Conservation (phyloP, 2,329 filamentous ascomycete genomes). For the Neocucurbitaria cava region DNA sequence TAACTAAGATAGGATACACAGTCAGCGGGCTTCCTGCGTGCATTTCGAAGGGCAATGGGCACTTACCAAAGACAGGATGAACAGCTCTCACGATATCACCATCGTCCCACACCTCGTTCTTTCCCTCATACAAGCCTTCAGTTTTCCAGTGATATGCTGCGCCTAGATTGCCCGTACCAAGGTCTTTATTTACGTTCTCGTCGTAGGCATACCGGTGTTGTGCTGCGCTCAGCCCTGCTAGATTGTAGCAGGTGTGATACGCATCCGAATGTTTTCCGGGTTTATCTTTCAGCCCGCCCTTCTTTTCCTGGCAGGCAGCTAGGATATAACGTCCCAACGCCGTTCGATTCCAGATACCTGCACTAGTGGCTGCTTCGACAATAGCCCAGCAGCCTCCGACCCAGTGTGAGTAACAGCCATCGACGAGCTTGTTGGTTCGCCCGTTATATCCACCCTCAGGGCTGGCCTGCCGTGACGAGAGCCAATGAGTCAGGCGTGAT, state of each 20-base stretch:
- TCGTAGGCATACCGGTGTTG: conserved; percentile 69
- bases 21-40: not conserved
- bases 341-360: conserved; percentile 75
- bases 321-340: conserved; percentile 90
- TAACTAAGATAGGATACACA: conserved; percentile 55
- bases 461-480: conserved; percentile 85
- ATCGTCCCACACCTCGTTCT: conserved; percentile 67
- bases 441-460: conserved; percentile 94
- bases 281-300: conserved; percentile 90
- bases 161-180: conserved; percentile 35
- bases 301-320: conserved; percentile 80
- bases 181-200: conserved; percentile 41
- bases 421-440: conserved; percentile 95
- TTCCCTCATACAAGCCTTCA: conserved; percentile 58
- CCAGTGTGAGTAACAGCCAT: conserved; percentile 99
- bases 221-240: conserved; percentile 82
- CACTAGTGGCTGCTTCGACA: conserved; percentile 74
- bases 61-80: conserved; percentile 75
- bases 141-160: conserved; percentile 56
- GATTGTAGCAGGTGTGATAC: conserved; percentile 92
- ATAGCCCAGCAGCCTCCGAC: conserved; percentile 94
- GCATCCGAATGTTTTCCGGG: conserved; percentile 86
- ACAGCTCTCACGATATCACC: conserved; percentile 72
- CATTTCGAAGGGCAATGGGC: not conserved
- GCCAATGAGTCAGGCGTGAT: conserved; percentile 79